Evolutionary conservation across 176 grass and related monocot species (phyloP).

Genomic region (Typha latifolia): DNA sequence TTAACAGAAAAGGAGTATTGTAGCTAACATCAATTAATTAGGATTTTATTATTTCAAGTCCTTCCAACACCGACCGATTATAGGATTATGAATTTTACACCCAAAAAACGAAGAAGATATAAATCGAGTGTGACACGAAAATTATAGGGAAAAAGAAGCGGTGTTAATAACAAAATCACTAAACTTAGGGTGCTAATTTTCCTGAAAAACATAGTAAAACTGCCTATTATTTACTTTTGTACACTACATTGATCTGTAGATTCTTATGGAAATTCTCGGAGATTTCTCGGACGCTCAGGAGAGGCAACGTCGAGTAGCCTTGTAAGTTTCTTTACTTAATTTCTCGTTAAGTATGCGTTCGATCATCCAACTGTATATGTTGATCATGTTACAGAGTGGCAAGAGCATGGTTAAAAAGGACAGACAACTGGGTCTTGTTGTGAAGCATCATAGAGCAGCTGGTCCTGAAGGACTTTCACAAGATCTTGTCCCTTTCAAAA

Average conservation of each 20-base stretch:
- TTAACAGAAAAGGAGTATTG: no score
- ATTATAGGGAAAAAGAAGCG: no score
- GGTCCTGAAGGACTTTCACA: constrained; percentile 13
- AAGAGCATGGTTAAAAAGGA: constrained; percentile 15
- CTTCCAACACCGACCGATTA: no score
- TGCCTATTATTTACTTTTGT: background rate
- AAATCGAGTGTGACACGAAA: no score
- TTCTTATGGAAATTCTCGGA: constrained; percentile 29
- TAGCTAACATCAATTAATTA: no score
- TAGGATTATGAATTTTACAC: no score
- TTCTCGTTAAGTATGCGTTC: constrained; percentile 1
- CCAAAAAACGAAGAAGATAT: no score
- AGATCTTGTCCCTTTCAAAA: constrained; percentile 63
- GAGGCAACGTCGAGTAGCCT: constrained; percentile 27
- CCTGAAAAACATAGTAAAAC: no score
- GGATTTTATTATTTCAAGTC: no score
- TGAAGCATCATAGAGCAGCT: constrained; percentile 24
- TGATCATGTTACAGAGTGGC: constrained; percentile 13
- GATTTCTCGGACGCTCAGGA: constrained; percentile 17
- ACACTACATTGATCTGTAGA: constrained; percentile 28
- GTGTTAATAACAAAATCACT: no score
- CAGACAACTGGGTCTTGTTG: constrained; percentile 17
- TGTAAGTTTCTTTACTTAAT: constrained; percentile 12
- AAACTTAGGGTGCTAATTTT: no score
- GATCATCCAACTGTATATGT: background rate